Percentiles rank a stretch among this genome's conserved stretches.
phyloP scores from a whole-genome alignment of 139 green algal genomes.

The Closterium sp. region DNA sequence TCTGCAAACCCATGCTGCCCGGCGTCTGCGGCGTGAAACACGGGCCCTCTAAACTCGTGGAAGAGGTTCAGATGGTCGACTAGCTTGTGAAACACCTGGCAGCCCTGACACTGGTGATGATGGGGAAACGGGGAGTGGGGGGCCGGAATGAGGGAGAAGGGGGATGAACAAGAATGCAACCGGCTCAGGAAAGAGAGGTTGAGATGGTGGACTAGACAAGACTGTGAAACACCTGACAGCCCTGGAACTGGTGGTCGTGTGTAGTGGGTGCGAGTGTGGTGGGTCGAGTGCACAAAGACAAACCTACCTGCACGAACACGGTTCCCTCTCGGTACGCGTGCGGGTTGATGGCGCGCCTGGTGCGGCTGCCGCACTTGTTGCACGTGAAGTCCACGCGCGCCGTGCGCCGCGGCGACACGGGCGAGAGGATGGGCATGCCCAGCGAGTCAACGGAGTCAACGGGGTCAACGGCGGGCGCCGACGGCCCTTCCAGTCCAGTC shows the following conservation, averaged over 20 bases:
- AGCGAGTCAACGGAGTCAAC: neutral
- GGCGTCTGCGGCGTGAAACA: slow-evolving; percentile 23
- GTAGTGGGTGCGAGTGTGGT: too few relatives aligned
- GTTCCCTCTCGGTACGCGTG: slow-evolving; percentile 42
- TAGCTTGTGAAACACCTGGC: slow-evolving; percentile 65
- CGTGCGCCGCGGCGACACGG: slow-evolving; percentile 22
- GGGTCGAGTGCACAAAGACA: too few relatives aligned
- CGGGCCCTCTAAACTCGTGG: slow-evolving; percentile 59
- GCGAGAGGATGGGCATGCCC: neutral
- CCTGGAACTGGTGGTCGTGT: slow-evolving; percentile 62
- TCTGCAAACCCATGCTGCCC: neutral
- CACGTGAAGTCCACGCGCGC: slow-evolving; percentile 50
- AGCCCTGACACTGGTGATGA: slow-evolving; percentile 54
- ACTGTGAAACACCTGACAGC: slow-evolving; percentile 63
- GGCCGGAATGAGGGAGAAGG: too few relatives aligned
- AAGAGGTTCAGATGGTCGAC: slow-evolving; percentile 67
- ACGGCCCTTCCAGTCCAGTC: slow-evolving; percentile 10
- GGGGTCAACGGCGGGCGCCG: neutral
- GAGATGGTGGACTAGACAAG: slow-evolving; percentile 66
- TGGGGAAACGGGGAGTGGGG: too few relatives aligned
- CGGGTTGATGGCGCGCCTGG: slow-evolving; percentile 48
- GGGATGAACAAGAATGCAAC: too few relatives aligned
- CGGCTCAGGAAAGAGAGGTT: too few relatives aligned
- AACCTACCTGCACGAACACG: slow-evolving; percentile 50
- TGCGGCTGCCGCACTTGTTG: slow-evolving; percentile 48